phyloP scores from a whole-genome alignment of 352 stramenopile genomes.

The Phytophthora podocarpi region DNA sequence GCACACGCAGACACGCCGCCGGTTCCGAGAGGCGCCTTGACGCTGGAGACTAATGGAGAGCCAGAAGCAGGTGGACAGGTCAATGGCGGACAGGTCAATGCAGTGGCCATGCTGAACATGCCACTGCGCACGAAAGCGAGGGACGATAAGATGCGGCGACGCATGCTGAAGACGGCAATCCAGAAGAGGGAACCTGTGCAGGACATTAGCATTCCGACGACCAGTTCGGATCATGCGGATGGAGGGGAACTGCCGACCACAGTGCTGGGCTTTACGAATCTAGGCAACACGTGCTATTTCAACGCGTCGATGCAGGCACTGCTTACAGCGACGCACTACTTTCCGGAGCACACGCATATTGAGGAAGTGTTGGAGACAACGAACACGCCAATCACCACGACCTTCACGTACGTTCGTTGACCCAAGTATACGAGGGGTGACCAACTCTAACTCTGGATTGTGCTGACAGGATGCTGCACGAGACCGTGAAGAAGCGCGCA shows the following conservation, averaged over 20 bases:
- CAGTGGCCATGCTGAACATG: conserved; percentile 35
- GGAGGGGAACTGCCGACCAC: conserved; percentile 31
- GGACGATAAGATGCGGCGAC: conserved; percentile 35
- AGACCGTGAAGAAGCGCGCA: conserved; percentile 63
- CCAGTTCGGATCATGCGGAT: not conserved
- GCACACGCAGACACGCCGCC: conserved; percentile 11
- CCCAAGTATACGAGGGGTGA: not conserved
- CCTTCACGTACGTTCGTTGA: conserved; percentile 55
- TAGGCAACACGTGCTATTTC: conserved; percentile 96
- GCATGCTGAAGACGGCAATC: conserved; percentile 24
- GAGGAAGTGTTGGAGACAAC: conserved; percentile 64
- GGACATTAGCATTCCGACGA: conserved; percentile 16
- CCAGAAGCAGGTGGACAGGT: not conserved
- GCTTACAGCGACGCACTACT: conserved; percentile 86
- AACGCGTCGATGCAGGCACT: conserved; percentile 92
- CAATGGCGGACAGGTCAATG: conserved; percentile 4
- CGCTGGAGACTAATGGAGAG: conserved; percentile 12
- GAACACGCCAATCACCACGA: conserved; percentile 88
- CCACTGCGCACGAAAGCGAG: conserved; percentile 36
- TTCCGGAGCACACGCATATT: conserved; percentile 55
- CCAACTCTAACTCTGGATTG: not conserved
- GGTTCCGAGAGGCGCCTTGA: conserved; percentile 8
- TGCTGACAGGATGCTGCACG: conserved; percentile 52
- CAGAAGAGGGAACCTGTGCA: conserved; percentile 15
- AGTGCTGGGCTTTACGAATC: conserved; percentile 80